A percentile compares a stretch with the other conserved stretches of the same genome.
Conservation (phyloP, 2,329 filamentous ascomycete species). For the Trichoderma sp. region DNA sequence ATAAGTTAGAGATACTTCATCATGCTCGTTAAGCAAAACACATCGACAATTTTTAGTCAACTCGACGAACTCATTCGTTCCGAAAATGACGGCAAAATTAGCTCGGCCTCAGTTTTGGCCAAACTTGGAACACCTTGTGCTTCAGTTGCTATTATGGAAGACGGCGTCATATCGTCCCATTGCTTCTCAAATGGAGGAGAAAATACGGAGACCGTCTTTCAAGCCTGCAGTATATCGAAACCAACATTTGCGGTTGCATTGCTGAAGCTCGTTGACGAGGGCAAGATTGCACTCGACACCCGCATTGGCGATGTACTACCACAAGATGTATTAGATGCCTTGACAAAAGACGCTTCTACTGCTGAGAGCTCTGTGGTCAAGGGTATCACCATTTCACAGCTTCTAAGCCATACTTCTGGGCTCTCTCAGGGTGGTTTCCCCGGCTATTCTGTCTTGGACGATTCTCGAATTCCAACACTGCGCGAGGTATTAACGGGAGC, state of each 20-base stretch:
- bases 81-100: neutral
- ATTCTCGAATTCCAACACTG: neutral
- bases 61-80: neutral
- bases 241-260: conserved; percentile 19
- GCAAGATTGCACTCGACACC: conserved; percentile 15
- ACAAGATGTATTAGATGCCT: neutral
- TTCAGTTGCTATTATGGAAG: conserved; percentile 23
- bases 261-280: conserved; percentile 22
- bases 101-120: conserved; percentile 4
- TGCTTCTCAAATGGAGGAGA: conserved; percentile 22
- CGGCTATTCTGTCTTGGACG: conserved; percentile 14
- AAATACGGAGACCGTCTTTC: conserved; percentile 21
- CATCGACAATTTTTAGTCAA: neutral
- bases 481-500: conserved; percentile 19
- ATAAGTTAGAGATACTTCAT: neutral
- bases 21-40: neutral
- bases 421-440: conserved; percentile 18
- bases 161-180: conserved; percentile 20
- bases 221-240: conserved; percentile 25
- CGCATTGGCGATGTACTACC: conserved; percentile 18
- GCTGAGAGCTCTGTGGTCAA: neutral
- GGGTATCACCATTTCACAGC: conserved; percentile 21
- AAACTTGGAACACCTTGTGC: conserved; percentile 18
- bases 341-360: conserved; percentile 9
- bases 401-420: conserved; percentile 24